Conservation (phyloP, 2,329 filamentous ascomycete genomes). For the Aspergillus fumigatiaffinis region DNA sequence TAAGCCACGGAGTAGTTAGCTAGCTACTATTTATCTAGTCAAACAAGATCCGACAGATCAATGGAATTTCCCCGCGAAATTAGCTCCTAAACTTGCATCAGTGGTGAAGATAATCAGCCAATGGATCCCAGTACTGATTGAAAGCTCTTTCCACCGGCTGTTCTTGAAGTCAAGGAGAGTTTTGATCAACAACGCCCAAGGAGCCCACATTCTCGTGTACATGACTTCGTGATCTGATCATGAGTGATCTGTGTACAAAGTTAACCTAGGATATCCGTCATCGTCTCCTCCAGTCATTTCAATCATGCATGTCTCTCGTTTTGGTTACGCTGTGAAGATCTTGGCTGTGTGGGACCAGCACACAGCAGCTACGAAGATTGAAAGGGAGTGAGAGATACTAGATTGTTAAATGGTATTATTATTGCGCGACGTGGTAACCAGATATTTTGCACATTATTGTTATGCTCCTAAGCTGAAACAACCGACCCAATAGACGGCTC, state of each 20-base stretch:
- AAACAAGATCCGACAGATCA: neutral
- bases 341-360: neutral
- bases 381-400: neutral
- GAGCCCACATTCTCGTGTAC: neutral
- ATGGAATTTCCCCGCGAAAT: neutral
- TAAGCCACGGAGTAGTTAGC: neutral
- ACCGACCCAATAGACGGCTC: neutral
- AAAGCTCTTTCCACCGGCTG: neutral
- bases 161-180: neutral
- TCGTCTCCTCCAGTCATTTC: neutral
- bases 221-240: neutral
- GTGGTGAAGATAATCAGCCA: neutral
- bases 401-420: neutral
- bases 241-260: neutral
- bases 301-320: neutral
- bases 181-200: neutral
- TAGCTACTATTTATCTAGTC: neutral
- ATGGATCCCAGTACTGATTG: neutral
- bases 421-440: neutral
- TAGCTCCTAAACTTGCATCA: neutral
- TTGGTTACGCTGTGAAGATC: neutral
- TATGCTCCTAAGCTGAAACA: neutral
- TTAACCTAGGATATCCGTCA: neutral
- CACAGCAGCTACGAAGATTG: neutral
- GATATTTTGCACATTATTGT: neutral